Conservation (phyloP, 495 filamentous ascomycete species). For the Hypoxylon cercidicola region DNA sequence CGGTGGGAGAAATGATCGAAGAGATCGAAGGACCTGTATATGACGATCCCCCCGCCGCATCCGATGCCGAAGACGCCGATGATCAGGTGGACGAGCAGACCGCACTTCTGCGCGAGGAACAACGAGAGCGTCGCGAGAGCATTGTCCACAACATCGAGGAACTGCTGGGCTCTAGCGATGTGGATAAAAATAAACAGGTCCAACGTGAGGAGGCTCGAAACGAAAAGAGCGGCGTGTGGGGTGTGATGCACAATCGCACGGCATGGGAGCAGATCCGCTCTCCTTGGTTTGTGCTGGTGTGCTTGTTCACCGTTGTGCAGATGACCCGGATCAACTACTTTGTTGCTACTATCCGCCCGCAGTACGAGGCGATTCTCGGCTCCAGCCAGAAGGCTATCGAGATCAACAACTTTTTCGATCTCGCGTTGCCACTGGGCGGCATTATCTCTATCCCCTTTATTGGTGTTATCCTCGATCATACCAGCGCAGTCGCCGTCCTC, state of each 20-base stretch:
- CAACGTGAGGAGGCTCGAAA: conserved; percentile 67
- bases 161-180: conserved; percentile 72
- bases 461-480: conserved; percentile 81
- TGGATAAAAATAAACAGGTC: conserved; percentile 60
- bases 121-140: conserved; percentile 70
- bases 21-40: conserved; percentile 63
- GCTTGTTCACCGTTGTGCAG: conserved; percentile 86
- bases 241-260: conserved; percentile 81
- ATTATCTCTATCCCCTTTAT: conserved; percentile 88
- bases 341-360: conserved; percentile 86
- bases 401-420: conserved; percentile 88
- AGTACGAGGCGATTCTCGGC: conserved; percentile 83
- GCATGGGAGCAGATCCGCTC: conserved; percentile 79
- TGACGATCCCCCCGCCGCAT: conserved; percentile 30
- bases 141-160: conserved; percentile 78
- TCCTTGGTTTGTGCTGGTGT: conserved; percentile 89
- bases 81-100: conserved; percentile 71
- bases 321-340: conserved; percentile 99
- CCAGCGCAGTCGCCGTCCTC: conserved; percentile 79
- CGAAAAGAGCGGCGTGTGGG: conserved; percentile 81
- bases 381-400: conserved; percentile 65
- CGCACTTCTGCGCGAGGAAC: conserved; percentile 69
- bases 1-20: conserved; percentile 81
- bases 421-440: conserved; percentile 88
- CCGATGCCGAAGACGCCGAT: conserved; percentile 51